Evolutionary conservation across 371 early-diverging fungal species (phyloP).

Genomic region (Mortierella sp.): DNA sequence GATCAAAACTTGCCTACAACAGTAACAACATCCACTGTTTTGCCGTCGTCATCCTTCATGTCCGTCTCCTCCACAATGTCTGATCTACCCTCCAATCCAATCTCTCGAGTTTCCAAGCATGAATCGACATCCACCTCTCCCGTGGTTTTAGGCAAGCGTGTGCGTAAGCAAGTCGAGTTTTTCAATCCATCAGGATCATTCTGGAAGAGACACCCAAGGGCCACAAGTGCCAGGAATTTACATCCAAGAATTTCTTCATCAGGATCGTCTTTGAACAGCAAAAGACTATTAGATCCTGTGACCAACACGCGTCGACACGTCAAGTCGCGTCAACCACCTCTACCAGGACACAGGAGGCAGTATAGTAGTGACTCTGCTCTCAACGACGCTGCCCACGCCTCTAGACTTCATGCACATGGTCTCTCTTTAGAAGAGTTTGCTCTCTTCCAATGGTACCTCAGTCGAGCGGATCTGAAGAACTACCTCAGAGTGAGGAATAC

Average conservation of each 20-base stretch:
- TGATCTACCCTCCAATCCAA: not conserved
- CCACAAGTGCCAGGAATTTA: not conserved
- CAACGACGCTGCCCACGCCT: slow-evolving; percentile 44
- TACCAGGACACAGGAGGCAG: not conserved
- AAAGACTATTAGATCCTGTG: not conserved
- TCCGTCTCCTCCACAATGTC: not conserved
- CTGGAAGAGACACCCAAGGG: not conserved
- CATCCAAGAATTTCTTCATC: not conserved
- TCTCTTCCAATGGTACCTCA: slow-evolving; percentile 39
- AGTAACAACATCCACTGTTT: not conserved
- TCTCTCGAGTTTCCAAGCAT: not conserved
- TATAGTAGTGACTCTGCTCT: slow-evolving; percentile 18
- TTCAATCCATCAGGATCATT: not conserved
- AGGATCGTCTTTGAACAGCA: not conserved
- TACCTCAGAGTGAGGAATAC: slow-evolving; percentile 51
- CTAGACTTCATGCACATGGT: slow-evolving; percentile 40
- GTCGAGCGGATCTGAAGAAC: slow-evolving; percentile 22
- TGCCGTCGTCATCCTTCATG: not conserved
- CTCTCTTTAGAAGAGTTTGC: slow-evolving; percentile 39
- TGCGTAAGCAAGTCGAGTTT: too few relatives aligned
- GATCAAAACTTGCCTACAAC: not conserved
- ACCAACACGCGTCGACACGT: slow-evolving; percentile 7
- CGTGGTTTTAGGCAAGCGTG: too few relatives aligned
- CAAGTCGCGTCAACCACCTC: not conserved
- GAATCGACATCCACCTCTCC: not conserved